These are phyloP conservation scores for Ochetophila trinervis DNA, from an alignment of 306 rosid species.

Conservation along the genomic window DNA sequence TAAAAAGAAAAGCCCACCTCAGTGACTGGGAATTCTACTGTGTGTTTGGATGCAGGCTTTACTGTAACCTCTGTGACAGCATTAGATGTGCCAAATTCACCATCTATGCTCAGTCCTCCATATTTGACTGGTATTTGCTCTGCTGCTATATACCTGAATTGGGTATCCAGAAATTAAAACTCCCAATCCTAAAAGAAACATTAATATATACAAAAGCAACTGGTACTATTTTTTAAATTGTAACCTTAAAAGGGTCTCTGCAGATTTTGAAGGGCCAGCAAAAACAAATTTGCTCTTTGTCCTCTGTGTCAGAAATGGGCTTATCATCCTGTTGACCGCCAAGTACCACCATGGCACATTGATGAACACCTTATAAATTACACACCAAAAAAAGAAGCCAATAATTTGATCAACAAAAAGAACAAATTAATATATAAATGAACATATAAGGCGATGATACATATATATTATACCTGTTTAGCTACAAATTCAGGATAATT, in stretches of 20 bases:
- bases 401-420: not conserved
- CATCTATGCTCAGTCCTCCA: constrained; percentile 72
- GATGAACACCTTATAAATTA: constrained; percentile 53
- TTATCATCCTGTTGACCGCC: constrained; percentile 65
- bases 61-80: constrained; percentile 54
- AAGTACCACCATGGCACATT: constrained; percentile 87
- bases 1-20: constrained; percentile 42
- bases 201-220: not conserved
- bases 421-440: not conserved
- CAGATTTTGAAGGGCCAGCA: constrained; percentile 67
- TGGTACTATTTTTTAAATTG: not conserved
- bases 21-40: constrained; percentile 53
- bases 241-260: constrained; percentile 55
- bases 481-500: constrained; percentile 76
- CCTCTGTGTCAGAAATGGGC: constrained; percentile 65
- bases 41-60: constrained; percentile 55
- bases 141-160: constrained; percentile 57
- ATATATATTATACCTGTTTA: constrained; percentile 47
- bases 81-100: constrained; percentile 50
- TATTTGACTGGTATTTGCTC: constrained; percentile 69
- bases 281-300: constrained; percentile 72
- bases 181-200: not conserved
- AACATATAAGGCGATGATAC: too few relatives aligned
- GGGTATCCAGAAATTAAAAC: not conserved
- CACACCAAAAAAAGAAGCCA: not conserved